A percentile compares a stretch with the other conserved stretches of the same genome.
Conservation (phyloP, 768 basidiomycete genomes). For the Tricholoma sp. region DNA sequence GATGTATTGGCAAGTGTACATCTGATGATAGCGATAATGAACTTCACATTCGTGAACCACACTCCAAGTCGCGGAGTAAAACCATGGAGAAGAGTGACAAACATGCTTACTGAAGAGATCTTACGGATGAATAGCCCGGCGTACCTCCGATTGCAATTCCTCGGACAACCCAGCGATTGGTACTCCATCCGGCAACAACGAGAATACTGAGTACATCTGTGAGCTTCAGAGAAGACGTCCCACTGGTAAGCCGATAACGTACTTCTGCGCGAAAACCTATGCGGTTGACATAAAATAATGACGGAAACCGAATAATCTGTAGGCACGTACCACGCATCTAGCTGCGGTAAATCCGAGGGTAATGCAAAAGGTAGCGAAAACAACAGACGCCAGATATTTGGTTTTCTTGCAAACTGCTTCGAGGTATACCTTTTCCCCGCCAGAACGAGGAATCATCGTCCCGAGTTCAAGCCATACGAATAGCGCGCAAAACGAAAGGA, state of each 20-base stretch:
- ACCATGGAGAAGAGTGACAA: too few species aligned
- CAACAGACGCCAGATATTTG: conserved; percentile 48
- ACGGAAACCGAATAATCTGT: neutral
- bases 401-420: too few species aligned
- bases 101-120: neutral
- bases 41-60: neutral
- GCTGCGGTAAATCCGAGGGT: conserved; percentile 30
- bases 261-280: too few species aligned
- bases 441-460: too few species aligned
- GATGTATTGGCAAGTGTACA: neutral
- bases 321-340: neutral
- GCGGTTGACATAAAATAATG: too few species aligned
- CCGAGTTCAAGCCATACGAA: too few species aligned
- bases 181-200: neutral
- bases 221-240: neutral
- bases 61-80: neutral
- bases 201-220: neutral
- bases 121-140: neutral
- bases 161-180: neutral
- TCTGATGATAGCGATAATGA: neutral
- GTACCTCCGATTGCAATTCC: too few species aligned
- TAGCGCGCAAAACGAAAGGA: conserved; percentile 51
- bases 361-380: too few species aligned
- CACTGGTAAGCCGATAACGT: too few species aligned
- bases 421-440: too few species aligned